Base-by-base conservation (phyloP, 2,329 filamentous ascomycete species). In the Ampelomyces quisqualis region DNA sequence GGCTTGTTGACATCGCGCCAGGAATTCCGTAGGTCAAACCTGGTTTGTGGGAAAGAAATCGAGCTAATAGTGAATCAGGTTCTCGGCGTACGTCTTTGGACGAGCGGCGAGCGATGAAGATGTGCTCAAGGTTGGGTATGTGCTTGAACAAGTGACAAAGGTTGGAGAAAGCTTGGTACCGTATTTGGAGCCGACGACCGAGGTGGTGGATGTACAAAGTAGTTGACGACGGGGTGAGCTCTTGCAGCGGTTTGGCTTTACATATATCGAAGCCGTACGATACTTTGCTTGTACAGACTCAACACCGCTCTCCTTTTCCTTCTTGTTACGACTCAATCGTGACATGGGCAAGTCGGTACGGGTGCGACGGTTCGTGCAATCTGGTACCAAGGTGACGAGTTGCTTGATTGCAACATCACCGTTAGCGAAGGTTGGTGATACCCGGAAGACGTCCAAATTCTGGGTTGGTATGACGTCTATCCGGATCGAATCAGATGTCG, bases 1-100 rank as follows among this genome's bases (percentile, higher is more conserved):
- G 73, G 7, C 64, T 83, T 4, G 73, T 79, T 1, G 55, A 63
- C 3, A 64, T 61, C 0, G 79, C 69, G 0, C 79, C 80, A 0
- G 77, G 78, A 13, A 60, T 79, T 2, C 70, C 69, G 10, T 82
- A 34, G 39, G 40, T 40, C 10, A 19, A 15, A n/a, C 19, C 17
- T 29, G n/a, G 4, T 13, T 7, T 13, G 9, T 21, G 9, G 9
- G 9, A 7, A 11, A 5, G n/a, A 13, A 32, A 6, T 33, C 40
- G 10, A 47, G 21, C 0, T 7, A 15, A n/a, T 31, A 18, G 4
- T 11, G 14, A 1, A 14, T 8, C 18, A 46, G 46, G 13, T 39
- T 50, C 6, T 53, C 43, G 1, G 39, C 27, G 5, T 53, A 41
- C 15, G 18, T 45, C 9, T 53, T 43, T 13, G 43, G 38, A n/a